Evolutionary conservation across 1,284 basidiomycete species (phyloP), one percentile per base, ranked within the genome.

Genomic region (Ustilago bromivora): DNA sequence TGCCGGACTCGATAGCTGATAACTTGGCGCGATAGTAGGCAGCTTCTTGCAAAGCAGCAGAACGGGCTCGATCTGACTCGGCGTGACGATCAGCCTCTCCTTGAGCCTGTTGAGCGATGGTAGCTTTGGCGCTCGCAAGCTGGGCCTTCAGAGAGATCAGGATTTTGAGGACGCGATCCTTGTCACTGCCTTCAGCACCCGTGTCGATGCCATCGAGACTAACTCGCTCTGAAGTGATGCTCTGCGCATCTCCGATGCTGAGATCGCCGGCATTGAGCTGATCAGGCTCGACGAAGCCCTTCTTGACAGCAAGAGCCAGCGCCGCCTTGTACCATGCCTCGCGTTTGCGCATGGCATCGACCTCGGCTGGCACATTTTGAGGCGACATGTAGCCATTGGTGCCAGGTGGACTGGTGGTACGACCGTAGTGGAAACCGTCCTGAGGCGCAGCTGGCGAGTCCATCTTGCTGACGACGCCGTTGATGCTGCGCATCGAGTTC

Each of bases 21-120:
- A 97, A 88, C 88, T 98, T 98, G 56, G 96, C 94, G 55, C 96
- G 94, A 86, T 95, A 98, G 88, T 94, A 99, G 1, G 96, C 94
- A 2, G 96, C 94, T 87, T 99, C 97, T 86, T 99, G 94, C 7
- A 94, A 87, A 1, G 97, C 96, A 57, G 91, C 92, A 5, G 89
- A 87, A 75, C 93, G 92, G 64, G 92, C 88, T 43, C 92, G 91
- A 76, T 98, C 94, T 2, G 93, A 92, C 73, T 95, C 94, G 15
- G 90, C 89, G 7, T 96, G 87, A 56, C 92, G 92, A 51, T 94
- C 92, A 7, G 94, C 94, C 7, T 92, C 91, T 47, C 89, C 88
- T 58, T 90, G 91, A 1, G 93, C 91, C 86, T 95, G 94, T 65
- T 91, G 91, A 10, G 90, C 89, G 82, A 96, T 89, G 34, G 89